Evolutionary conservation across 129 eudicot species (phyloP).

Genomic region (Apium graveolens): DNA sequence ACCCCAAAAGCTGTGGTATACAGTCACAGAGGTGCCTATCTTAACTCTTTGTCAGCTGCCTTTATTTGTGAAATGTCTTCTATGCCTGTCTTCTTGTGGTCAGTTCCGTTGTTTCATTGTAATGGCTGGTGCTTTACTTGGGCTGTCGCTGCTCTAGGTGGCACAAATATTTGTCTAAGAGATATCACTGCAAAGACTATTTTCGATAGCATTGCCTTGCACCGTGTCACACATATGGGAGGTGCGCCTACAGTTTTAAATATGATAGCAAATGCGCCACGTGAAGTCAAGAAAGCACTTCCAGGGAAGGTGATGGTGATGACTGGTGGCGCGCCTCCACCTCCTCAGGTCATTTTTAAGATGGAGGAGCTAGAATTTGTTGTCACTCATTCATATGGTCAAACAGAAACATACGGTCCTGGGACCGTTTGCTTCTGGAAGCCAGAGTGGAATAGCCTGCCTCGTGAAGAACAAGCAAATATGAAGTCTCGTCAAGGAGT

Average conservation of each 20-base stretch:
- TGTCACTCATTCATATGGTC: constrained; percentile 37
- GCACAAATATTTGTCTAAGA: constrained; percentile 49
- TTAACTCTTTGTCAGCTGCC: constrained; percentile 34
- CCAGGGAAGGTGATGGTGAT: constrained; percentile 33
- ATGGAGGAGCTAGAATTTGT: constrained; percentile 42
- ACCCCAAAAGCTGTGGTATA: constrained; percentile 48
- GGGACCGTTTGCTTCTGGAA: constrained; percentile 45
- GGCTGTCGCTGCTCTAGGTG: constrained; percentile 55
- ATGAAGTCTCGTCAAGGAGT: constrained; percentile 49
- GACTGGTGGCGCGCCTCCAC: constrained; percentile 55
- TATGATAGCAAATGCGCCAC: constrained; percentile 41
- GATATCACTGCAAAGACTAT: constrained; percentile 30
- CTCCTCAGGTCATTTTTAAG: constrained; percentile 34
- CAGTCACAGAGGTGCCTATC: constrained; percentile 57
- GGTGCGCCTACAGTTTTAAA: constrained; percentile 50
- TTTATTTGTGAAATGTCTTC: constrained; percentile 37
- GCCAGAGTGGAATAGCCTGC: constrained; percentile 45
- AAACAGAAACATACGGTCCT: constrained; percentile 49
- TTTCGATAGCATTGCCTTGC: constrained; percentile 20
- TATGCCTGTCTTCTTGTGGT: constrained; percentile 46
- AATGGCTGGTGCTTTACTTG: constrained; percentile 56
- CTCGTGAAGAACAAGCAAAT: constrained; percentile 29
- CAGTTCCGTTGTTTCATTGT: constrained; percentile 57
- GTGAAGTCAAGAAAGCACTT: constrained; percentile 21
- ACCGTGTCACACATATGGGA: constrained; percentile 41